Evolutionary conservation across 1,139 yeast genomes (phyloP).

Genomic region (Debaryomyces fabryi): DNA sequence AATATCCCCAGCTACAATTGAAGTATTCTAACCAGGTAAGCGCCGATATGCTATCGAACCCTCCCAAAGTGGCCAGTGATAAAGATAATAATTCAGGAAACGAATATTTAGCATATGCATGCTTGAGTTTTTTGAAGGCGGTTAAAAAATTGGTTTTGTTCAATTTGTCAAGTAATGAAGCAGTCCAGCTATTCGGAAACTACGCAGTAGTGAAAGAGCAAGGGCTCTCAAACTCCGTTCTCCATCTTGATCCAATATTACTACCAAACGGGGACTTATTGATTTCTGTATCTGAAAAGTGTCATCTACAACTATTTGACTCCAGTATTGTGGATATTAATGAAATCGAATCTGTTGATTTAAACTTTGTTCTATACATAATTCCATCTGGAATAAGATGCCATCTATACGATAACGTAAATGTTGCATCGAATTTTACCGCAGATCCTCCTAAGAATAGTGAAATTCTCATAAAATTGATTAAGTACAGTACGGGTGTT

Average conservation of each 20-base stretch:
- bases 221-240: conserved; percentile 24
- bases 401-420: conserved; percentile 51
- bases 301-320: conserved; percentile 34
- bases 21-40: conserved; percentile 33
- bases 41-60: conserved; percentile 30
- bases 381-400: conserved; percentile 80
- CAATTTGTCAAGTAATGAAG: conserved; percentile 43
- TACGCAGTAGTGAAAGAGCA: conserved; percentile 37
- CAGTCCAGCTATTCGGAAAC: conserved; percentile 57
- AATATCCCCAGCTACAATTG: conserved; percentile 37
- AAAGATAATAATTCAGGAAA: conserved; percentile 19
- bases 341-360: conserved; percentile 17
- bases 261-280: conserved; percentile 56
- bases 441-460: conserved; percentile 54
- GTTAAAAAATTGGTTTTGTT: conserved; percentile 56
- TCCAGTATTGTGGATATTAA: conserved; percentile 23
- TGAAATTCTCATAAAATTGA: conserved; percentile 47
- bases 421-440: conserved; percentile 45
- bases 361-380: conserved; percentile 56
- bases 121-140: conserved; percentile 62
- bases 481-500: conserved; percentile 59
- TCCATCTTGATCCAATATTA: conserved; percentile 60
- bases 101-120: conserved; percentile 45
- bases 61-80: conserved; percentile 21
- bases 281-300: conserved; percentile 28